Evolutionary conservation across 768 basidiomycete species (phyloP), one percentile per base, ranked within the genome.

Genomic region (Roridomyces roridus): DNA sequence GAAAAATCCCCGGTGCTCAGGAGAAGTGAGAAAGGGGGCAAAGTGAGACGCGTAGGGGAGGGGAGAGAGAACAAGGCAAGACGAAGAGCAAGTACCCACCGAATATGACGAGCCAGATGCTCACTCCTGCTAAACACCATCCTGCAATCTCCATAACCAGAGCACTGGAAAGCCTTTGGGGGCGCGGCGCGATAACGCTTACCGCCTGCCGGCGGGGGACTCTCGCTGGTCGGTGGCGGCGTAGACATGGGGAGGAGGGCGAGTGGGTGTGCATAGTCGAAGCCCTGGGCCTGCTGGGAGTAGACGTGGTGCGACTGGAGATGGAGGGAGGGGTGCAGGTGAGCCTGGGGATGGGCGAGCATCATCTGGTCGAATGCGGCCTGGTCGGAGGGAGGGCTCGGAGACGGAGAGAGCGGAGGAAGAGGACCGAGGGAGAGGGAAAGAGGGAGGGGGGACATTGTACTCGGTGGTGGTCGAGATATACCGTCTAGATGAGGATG

Each of bases 41-140:
- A 6, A n/a, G n/a, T 5, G 7, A 29, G 49, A n/a, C 37, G 49
- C 7, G 10, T n/a, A 45, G 28, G 25, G 24, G 14, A 46, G 25
- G 12, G 21, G 31, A 25, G 37, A 53, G 23, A 41, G 44, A 15
- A 31, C 26, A 20, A 29, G 18, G 23, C 14, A 24, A 34, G 47
- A 48, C 48, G 45, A 29, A 43, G 42, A 44, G 9, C 28, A 11
- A 34, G 65, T 57, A 74, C 86, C 72, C 69, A 95, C 95, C 96
- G 80, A 71, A 97, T 93, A 79, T 98, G 96, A 65, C 96, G 83
- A 55, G 96, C 94, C 6, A 98, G 80, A 76, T 98, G 96, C 74
- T 98, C 96, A 73, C 91, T 92, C 72, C 96, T 80, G 60, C 89
- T 92, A 73, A 98, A 98, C 56, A 96, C 93, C 94, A 97, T 98